A percentile compares a stretch with the other conserved stretches of the same genome.
phyloP scores from a whole-genome alignment of 208 protist genomes.

The Leptomonas seymouri region DNA sequence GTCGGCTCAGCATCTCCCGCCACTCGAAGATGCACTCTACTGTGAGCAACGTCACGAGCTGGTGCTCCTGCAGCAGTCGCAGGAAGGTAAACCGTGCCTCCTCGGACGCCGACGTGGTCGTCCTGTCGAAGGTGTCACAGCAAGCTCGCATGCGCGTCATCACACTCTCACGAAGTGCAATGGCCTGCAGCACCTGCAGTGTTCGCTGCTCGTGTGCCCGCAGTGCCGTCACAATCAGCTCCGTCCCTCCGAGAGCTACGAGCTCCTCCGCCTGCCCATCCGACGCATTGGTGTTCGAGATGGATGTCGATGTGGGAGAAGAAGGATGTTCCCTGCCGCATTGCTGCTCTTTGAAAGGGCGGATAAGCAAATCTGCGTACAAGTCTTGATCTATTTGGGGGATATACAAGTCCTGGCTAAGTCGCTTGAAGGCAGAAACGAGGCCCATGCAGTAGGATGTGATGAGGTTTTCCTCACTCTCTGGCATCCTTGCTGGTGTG shows the following conservation, averaged over 20 bases:
- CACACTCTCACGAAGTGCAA: slow-evolving; percentile 46
- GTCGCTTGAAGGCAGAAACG: slow-evolving; percentile 23
- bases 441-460: slow-evolving; percentile 24
- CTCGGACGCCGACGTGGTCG: slow-evolving; percentile 25
- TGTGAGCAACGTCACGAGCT: slow-evolving; percentile 51
- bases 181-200: slow-evolving; percentile 38
- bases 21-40: slow-evolving; percentile 70
- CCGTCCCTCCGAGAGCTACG: slow-evolving; percentile 29
- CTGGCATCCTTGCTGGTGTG: slow-evolving; percentile 7
- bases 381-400: slow-evolving; percentile 42
- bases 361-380: slow-evolving; percentile 38
- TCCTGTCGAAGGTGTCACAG: slow-evolving; percentile 39
- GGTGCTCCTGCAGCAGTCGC: slow-evolving; percentile 49
- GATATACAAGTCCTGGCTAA: slow-evolving; percentile 26
- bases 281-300: slow-evolving; percentile 1
- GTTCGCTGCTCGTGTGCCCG: slow-evolving; percentile 42
- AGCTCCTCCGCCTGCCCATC: slow-evolving; percentile 36
- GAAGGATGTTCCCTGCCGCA: not conserved
- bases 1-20: slow-evolving; percentile 58
- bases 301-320: not conserved
- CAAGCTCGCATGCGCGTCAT: slow-evolving; percentile 44
- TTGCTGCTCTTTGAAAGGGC: slow-evolving; percentile 25
- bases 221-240: slow-evolving; percentile 35
- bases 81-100: slow-evolving; percentile 52
- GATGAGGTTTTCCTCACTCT: not conserved